These are phyloP conservation scores for Coffea eugenioides DNA, from an alignment of 257 asterid genomes.

Conservation along the genomic window DNA sequence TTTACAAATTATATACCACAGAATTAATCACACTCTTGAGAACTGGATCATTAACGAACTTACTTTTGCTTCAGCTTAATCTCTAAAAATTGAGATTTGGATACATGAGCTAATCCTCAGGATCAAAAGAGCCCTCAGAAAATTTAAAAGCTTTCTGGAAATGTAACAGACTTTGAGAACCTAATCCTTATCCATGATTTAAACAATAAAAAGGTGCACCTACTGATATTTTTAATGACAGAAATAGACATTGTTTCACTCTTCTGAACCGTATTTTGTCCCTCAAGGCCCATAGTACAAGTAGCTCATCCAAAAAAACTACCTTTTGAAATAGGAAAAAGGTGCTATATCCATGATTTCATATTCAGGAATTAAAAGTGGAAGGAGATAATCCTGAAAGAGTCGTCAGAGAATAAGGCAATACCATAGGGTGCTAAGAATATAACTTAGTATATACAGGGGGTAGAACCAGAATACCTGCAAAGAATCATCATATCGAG, in stretches of 20 bases:
- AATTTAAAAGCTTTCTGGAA: not conserved
- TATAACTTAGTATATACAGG: conserved; percentile 84
- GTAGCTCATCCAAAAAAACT: not conserved
- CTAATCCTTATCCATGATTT: not conserved
- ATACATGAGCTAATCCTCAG: not conserved
- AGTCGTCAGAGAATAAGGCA: conserved; percentile 17
- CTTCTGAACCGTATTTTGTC: not conserved
- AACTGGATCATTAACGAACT: not conserved
- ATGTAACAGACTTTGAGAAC: not conserved
- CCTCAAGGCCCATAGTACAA: not conserved
- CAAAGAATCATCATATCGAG: conserved; percentile 20
- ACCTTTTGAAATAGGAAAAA: not conserved
- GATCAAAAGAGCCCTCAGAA: not conserved
- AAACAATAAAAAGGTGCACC: not conserved
- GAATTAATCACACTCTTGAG: not conserved
- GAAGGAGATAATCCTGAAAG: not conserved
- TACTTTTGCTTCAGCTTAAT: not conserved
- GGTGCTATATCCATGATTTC: not conserved
- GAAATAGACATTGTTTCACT: not conserved
- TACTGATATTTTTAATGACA: not conserved
- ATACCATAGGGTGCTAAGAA: conserved; percentile 87
- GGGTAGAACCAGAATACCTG: conserved; percentile 99
- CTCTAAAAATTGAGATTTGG: not conserved
- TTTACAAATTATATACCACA: not conserved
- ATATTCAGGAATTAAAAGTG: not conserved